phyloP scores from a whole-genome alignment of 352 stramenopile species.

The Phytophthora brassicae region DNA sequence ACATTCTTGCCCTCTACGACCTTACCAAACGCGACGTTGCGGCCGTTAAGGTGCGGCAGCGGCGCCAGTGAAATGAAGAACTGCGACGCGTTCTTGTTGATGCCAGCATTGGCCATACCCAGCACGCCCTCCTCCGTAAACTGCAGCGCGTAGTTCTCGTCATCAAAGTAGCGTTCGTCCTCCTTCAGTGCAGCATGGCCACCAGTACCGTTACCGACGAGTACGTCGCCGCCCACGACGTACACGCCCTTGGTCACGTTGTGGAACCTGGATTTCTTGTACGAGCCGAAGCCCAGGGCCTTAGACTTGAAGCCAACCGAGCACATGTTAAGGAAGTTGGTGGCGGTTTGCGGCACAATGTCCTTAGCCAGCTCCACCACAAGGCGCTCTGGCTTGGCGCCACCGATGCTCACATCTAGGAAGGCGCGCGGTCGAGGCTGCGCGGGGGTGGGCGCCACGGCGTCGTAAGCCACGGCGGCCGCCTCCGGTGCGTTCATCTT shows the following conservation, averaged over 20 bases:
- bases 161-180: slow-evolving; percentile 76
- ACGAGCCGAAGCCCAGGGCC: slow-evolving; percentile 65
- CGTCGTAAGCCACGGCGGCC: slow-evolving; percentile 62
- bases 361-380: slow-evolving; percentile 85
- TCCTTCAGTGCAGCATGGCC: slow-evolving; percentile 72
- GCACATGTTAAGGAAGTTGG: slow-evolving; percentile 82
- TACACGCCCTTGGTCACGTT: slow-evolving; percentile 85
- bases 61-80: slow-evolving; percentile 98
- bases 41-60: slow-evolving; percentile 83
- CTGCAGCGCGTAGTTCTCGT: slow-evolving; percentile 88
- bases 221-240: slow-evolving; percentile 71
- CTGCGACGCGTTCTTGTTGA: slow-evolving; percentile 98
- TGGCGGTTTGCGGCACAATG: slow-evolving; percentile 71
- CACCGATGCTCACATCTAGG: slow-evolving; percentile 84
- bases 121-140: slow-evolving; percentile 84
- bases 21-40: slow-evolving; percentile 89
- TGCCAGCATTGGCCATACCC: slow-evolving; percentile 97
- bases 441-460: slow-evolving; percentile 52
- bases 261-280: slow-evolving; percentile 85
- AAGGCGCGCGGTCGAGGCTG: slow-evolving; percentile 69
- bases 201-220: slow-evolving; percentile 73
- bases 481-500: slow-evolving; percentile 83
- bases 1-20: slow-evolving; percentile 82
- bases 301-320: slow-evolving; percentile 64
- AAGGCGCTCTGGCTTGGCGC: slow-evolving; percentile 70